phyloP scores from a whole-genome alignment of 331 rosid genomes.

The Stylosanthes scabra region DNA sequence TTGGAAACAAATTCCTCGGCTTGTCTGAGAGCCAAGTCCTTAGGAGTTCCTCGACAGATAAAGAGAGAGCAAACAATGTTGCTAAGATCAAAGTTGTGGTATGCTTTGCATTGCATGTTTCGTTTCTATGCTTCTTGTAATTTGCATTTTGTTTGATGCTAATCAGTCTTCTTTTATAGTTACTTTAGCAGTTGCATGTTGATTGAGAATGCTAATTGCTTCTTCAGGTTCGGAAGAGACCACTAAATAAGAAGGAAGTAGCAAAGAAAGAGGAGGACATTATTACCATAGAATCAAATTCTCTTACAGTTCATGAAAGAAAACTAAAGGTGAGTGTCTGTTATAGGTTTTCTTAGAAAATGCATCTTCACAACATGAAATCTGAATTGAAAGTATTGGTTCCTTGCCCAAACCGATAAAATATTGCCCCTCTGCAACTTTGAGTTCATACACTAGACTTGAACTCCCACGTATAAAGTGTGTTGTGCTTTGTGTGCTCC shows the following conservation, averaged over 20 bases:
- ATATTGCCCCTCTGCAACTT: background rate
- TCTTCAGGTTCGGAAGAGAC: conserved; percentile 88
- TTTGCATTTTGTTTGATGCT: background rate
- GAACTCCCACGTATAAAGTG: conserved; percentile 2
- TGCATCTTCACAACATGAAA: conserved; percentile 23
- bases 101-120: conserved; percentile 39
- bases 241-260: conserved; percentile 75
- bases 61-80: conserved; percentile 75
- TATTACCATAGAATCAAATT: conserved; percentile 69
- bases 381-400: conserved; percentile 27
- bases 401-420: no score
- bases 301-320: conserved; percentile 84
- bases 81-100: conserved; percentile 93
- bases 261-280: conserved; percentile 85
- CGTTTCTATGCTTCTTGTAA: background rate
- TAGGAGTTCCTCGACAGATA: conserved; percentile 65
- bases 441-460: conserved; percentile 11
- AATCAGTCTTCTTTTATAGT: background rate
- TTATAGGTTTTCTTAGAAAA: conserved; percentile 3
- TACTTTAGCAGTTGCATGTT: conserved; percentile 32
- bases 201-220: conserved; percentile 18
- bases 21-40: conserved; percentile 57
- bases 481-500: background rate
- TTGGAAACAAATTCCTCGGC: conserved; percentile 53
- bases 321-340: conserved; percentile 68